Evolutionary conservation across 345 rosid species (phyloP), one percentile per base, ranked within the genome.

Genomic region (Pistacia vera): DNA sequence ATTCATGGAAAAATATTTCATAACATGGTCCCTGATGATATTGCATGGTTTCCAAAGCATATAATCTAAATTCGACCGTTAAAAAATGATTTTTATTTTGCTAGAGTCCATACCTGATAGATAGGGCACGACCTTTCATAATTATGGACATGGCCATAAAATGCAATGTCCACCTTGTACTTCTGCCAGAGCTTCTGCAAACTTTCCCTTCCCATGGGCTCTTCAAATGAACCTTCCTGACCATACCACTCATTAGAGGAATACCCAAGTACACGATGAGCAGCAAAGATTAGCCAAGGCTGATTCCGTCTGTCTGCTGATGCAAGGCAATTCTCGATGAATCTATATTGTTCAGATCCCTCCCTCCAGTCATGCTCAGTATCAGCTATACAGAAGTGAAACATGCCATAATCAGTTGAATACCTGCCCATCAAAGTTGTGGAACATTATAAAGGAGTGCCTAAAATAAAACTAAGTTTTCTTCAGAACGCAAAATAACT

Each of bases 111-210:
- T 83, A 90, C 95, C 95, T 91, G 89, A 83, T 91, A 89, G 56
- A 91, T 82, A 25, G 93, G 91, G 80, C 93, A 91, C 28, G 89
- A 80, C 41, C 93, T 85, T 82, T 89, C 95, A 66, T 91, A 91
- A 87, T 89, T 89, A 58, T 91, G 95, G 68, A 91, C 87, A 72
- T 91, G 90, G 68, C 95, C 95, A 12, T 70, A 91, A 79, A 89
- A 91, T 71, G 93, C 91, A 11, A 91, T 84, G 80, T 91, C 95
- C n/a, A 91, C 95, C 75, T 83, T 89, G 85, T 91, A 89, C 81
- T 89, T 91, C 83, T 89, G 93, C 95, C 95, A 91, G 44, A 91
- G 91, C 80, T 54, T 88, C 82, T 91, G 91, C 87, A 91, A 62
- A 74, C 84, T 82, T 52, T 89, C 90, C 77, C 95, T 82, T 68